Base-by-base conservation (phyloP, 1,139 yeast species). In the Taiozyma sp. region DNA sequence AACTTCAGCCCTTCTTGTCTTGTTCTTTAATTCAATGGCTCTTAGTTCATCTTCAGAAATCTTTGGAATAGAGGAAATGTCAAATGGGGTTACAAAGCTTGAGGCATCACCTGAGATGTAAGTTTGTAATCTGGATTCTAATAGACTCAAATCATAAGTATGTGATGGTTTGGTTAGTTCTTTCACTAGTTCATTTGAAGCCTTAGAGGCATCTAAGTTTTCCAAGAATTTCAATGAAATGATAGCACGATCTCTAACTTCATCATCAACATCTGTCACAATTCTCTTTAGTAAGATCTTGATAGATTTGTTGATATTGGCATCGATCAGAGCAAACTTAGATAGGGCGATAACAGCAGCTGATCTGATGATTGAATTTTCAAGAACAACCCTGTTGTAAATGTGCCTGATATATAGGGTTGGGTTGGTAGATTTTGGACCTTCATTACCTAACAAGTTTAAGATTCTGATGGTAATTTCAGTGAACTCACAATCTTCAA, bases 241-340 rank as follows among this genome's bases (percentile, higher is more conserved):
- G 2, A 96, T 90, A 9, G 99, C 97, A 67, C 99, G 84, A 68
- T 93, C 99, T 74, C 99, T 89, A 41, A 95, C 99, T 71, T 93
- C 99, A 70, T 93, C 99, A 67, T 93, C 97, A 46, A 78, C 81
- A 70, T 93, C 99, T 59, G 83, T 88, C 62, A 88, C 79, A 62
- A 96, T 91, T 71, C 98, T 84, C 53, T 79, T 78, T 62, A 93
- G 79, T 59, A 93, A 77, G 56, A 87, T 87, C 60, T 79, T 78
- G 63, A 93, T 85, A 55, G 92, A 87, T 58, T 79, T 76, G 53
- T 81, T 75, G 54, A 92, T 81, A 23, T 76, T 75, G 16, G 82
- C 80, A 54, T 87, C 91, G 44, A 86, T 83, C 52, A 88, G 74
- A 10, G 96, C 96, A 73, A 93, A 93, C 70, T 92, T 92, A 36